Conservation (phyloP, 176 grass and related monocot genomes). For the Lolium rigidum region DNA sequence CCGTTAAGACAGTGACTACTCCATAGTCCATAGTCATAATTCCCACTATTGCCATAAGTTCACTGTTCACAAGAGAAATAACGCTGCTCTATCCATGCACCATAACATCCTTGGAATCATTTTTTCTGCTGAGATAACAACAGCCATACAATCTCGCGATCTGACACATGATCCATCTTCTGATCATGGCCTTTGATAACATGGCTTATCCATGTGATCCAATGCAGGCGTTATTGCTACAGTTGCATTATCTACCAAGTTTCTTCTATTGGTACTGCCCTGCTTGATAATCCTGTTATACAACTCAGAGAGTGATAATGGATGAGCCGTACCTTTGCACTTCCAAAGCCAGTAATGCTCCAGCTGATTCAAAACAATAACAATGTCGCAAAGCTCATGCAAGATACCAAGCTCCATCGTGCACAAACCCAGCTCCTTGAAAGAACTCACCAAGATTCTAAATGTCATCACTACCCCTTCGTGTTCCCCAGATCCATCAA, state of each 20-base stretch:
- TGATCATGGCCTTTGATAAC: slow-evolving; percentile 1
- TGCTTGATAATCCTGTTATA: slow-evolving; percentile 64
- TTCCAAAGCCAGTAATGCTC: slow-evolving; percentile 66
- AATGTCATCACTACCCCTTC: slow-evolving; percentile 38
- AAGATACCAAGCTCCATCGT: slow-evolving; percentile 83
- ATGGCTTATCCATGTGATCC: not conserved
- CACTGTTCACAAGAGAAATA: slow-evolving; percentile 32
- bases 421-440: slow-evolving; percentile 60
- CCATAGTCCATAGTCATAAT: slow-evolving; percentile 95
- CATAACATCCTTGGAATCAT: not conserved
- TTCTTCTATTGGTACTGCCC: slow-evolving; percentile 36
- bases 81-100: not conserved
- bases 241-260: slow-evolving; percentile 7
- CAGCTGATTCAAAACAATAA: slow-evolving; percentile 52
- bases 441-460: slow-evolving; percentile 50
- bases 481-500: slow-evolving; percentile 14
- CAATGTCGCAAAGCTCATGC: slow-evolving; percentile 64
- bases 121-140: not conserved
- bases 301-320: slow-evolving; percentile 68
- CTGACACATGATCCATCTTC: not conserved
- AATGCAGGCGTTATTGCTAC: not conserved
- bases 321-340: slow-evolving; percentile 78
- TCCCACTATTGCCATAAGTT: slow-evolving; percentile 78
- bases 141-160: not conserved
- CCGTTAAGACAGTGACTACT: slow-evolving; percentile 76